Conservation (phyloP, 2,329 filamentous ascomycete genomes). For the Fusarium veterinarium region DNA sequence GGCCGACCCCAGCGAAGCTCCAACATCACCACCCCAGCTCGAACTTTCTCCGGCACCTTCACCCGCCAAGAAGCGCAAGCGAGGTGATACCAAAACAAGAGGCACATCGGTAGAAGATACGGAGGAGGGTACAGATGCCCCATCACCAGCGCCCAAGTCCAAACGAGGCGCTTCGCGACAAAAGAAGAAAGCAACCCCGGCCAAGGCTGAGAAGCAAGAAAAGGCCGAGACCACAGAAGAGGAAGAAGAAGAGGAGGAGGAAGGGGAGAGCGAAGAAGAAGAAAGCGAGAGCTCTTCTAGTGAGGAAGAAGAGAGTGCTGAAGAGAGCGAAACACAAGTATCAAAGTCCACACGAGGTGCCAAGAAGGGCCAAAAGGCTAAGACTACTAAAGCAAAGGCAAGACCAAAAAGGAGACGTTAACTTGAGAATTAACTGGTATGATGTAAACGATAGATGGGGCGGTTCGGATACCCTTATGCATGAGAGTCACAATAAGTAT, state of each 20-base stretch:
- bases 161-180: constrained; percentile 57
- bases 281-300: constrained; percentile 51
- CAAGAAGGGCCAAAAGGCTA: constrained; percentile 48
- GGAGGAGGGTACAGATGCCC: constrained; percentile 57
- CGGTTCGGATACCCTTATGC: constrained; percentile 22
- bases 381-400: constrained; percentile 44
- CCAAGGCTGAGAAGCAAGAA: constrained; percentile 53
- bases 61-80: constrained; percentile 59
- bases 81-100: constrained; percentile 54
- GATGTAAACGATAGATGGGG: not conserved
- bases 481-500: constrained; percentile 6
- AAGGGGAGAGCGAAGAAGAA: constrained; percentile 53
- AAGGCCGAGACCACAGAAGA: constrained; percentile 51
- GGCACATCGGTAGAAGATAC: constrained; percentile 61
- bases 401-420: constrained; percentile 48
- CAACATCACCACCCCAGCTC: constrained; percentile 59
- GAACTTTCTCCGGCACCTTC: constrained; percentile 53
- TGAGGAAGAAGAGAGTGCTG: constrained; percentile 50
- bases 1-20: constrained; percentile 60
- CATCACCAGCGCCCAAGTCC: constrained; percentile 51
- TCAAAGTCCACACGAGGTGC: constrained; percentile 52
- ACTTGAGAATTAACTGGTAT: constrained; percentile 10
- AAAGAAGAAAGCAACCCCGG: constrained; percentile 58
- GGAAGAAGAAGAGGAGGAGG: constrained; percentile 48
- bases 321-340: constrained; percentile 54